These are phyloP conservation scores for Farysia itapuensis DNA, from an alignment of 1,284 basidiomycete species.

Conservation along the genomic window DNA sequence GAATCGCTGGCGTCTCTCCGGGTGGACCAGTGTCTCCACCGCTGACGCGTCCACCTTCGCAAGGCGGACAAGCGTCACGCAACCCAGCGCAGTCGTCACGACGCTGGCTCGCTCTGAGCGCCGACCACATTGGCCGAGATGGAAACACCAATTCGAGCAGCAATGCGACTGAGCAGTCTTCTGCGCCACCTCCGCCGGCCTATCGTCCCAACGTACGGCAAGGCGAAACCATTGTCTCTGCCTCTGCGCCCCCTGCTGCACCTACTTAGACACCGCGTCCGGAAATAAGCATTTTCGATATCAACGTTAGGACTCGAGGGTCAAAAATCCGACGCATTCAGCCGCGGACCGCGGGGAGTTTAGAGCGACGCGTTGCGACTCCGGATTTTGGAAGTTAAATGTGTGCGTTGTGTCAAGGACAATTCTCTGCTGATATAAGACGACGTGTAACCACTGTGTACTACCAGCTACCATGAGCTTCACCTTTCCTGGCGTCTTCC, in stretches of 20 bases:
- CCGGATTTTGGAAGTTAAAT: too few relatives aligned
- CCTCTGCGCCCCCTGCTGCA: neutral
- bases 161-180: neutral
- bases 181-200: constrained; percentile 29
- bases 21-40: neutral
- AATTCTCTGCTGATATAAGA: too few relatives aligned
- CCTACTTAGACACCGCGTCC: too few relatives aligned
- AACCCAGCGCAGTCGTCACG: constrained; percentile 32
- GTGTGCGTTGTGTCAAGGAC: too few relatives aligned
- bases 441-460: too few relatives aligned
- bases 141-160: neutral
- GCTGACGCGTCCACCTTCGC: neutral
- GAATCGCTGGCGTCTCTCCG: constrained; percentile 3
- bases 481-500: neutral
- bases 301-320: too few relatives aligned
- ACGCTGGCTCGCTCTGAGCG: constrained; percentile 38
- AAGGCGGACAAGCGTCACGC: neutral
- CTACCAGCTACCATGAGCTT: too few relatives aligned
- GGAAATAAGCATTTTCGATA: too few relatives aligned
- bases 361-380: too few relatives aligned
- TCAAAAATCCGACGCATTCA: too few relatives aligned
- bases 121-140: constrained; percentile 12
- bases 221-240: constrained; percentile 17
- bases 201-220: constrained; percentile 24
- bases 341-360: too few relatives aligned